Evolutionary conservation across 768 basidiomycete genomes (phyloP).

Genomic region (Gymnopilus junonius): DNA sequence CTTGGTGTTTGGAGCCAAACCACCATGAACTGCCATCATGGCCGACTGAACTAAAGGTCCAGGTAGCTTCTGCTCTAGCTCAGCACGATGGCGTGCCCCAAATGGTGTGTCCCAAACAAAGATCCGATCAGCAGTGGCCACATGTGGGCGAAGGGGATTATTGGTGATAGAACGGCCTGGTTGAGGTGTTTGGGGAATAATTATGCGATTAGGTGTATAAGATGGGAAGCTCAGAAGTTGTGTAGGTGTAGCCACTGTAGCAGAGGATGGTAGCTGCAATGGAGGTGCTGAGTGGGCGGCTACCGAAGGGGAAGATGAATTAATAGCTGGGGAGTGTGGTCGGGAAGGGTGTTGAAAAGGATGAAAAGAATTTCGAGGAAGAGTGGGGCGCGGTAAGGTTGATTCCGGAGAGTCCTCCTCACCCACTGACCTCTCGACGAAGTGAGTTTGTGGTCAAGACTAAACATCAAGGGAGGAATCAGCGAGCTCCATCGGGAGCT

Average conservation of each 20-base stretch:
- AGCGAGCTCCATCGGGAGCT: constrained; percentile 19
- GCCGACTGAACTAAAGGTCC: not conserved
- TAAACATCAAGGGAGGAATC: constrained; percentile 14
- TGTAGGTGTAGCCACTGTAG: not conserved
- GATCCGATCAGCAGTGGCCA: constrained; percentile 11
- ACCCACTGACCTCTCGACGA: not conserved
- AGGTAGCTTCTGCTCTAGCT: not conserved
- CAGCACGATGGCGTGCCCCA: constrained; percentile 2
- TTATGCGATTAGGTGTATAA: not conserved
- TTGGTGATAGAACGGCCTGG: constrained; percentile 8
- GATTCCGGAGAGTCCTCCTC: not conserved
- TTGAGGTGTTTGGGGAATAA: not conserved
- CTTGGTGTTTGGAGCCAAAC: constrained; percentile 24
- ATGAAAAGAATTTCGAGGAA: not conserved
- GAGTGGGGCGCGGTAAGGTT: not conserved
- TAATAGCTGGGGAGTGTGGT: too few species aligned
- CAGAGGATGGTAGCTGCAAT: not conserved
- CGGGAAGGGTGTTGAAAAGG: not conserved
- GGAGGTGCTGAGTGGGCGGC: too few species aligned
- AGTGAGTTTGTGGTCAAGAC: not conserved
- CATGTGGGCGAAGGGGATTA: constrained; percentile 10
- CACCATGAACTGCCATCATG: constrained; percentile 6
- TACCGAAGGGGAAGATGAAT: too few species aligned
- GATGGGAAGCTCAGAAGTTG: too few species aligned
- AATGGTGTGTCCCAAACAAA: constrained; percentile 9